Conservation (phyloP, 176 grass and related monocot genomes). For the Oryza australiensis region DNA sequence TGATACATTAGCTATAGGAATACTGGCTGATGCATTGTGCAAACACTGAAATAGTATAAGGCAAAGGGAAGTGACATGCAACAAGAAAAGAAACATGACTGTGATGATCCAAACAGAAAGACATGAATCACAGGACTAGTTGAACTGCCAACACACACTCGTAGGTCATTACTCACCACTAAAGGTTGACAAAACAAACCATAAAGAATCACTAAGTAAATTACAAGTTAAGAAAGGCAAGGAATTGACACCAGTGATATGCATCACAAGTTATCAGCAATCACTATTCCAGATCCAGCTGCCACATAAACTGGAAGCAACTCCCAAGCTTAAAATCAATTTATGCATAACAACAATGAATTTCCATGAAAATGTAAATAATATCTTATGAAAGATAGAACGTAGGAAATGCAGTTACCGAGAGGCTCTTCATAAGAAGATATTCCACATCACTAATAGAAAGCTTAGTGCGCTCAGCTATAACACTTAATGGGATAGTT, state of each 20-base stretch:
- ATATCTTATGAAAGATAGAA: background rate
- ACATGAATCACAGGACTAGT: background rate
- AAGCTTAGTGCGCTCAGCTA: conserved; percentile 56
- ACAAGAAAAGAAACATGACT: background rate
- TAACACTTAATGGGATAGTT: conserved; percentile 52
- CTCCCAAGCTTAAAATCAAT: background rate
- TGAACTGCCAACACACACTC: background rate
- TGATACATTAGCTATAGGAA: background rate
- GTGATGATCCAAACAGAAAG: background rate
- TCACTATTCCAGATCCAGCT: background rate
- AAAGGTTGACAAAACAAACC: background rate
- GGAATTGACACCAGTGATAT: background rate
- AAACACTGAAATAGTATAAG: background rate
- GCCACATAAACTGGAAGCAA: background rate
- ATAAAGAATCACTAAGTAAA: background rate
- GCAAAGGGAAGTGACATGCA: background rate
- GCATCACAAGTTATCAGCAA: background rate
- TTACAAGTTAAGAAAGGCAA: background rate
- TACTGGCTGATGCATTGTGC: background rate
- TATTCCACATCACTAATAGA: conserved; percentile 57
- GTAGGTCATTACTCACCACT: conserved; percentile 5
- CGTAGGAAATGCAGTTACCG: conserved; percentile 38
- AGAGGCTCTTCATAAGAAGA: conserved; percentile 74
- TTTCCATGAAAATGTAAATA: background rate
- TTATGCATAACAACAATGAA: background rate